Conservation (phyloP, 306 rosid species). For the Potentilla sterilis region DNA sequence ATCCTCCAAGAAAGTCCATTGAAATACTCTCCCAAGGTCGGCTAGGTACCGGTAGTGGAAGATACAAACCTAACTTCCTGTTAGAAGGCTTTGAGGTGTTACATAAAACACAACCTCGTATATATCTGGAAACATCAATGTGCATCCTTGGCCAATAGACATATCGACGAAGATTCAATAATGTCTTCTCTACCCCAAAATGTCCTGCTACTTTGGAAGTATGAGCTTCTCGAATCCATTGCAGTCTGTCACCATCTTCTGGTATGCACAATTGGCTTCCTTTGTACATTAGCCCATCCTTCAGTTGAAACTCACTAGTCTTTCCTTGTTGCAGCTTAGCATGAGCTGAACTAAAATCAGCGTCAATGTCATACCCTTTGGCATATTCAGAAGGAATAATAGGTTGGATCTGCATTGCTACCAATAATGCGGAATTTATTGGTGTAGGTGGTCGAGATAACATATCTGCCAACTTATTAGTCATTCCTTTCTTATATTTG, state of each 20-base stretch:
- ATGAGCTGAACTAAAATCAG: neutral
- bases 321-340: neutral
- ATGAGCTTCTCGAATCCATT: constrained; percentile 8
- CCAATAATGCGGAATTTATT: neutral
- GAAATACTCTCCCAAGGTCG: constrained; percentile 11
- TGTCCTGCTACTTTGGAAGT: constrained; percentile 3
- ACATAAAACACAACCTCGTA: neutral
- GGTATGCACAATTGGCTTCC: neutral
- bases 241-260: neutral
- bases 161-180: neutral
- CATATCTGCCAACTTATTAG: constrained; percentile 6
- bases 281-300: neutral
- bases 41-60: constrained; percentile 3
- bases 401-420: neutral
- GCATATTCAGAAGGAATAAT: neutral
- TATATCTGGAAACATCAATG: neutral
- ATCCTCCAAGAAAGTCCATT: neutral
- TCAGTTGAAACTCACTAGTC: neutral
- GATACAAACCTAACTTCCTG: constrained; percentile 5
- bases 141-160: neutral
- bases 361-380: neutral
- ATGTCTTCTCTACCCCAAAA: constrained; percentile 5
- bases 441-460: neutral
- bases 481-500: constrained; percentile 2
- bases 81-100: constrained; percentile 1